phyloP scores from a whole-genome alignment of 106 monocot genomes.

The Dendrobium huoshanense region DNA sequence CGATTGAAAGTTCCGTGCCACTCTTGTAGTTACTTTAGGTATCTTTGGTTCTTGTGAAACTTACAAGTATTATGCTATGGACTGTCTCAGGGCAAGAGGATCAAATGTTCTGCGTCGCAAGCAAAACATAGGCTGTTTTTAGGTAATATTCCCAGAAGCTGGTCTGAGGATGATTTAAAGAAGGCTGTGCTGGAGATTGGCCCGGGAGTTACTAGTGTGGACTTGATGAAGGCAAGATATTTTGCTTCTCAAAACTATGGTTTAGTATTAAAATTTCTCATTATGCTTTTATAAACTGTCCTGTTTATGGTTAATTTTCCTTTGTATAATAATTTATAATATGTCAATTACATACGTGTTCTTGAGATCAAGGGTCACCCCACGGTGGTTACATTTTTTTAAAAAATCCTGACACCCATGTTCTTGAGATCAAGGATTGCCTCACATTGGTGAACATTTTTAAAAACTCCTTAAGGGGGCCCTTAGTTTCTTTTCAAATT shows the following conservation, averaged over 20 bases:
- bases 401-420: background rate
- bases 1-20: too few species aligned
- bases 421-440: background rate
- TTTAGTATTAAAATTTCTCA: background rate
- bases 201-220: slow-evolving; percentile 56
- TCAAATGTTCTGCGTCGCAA: slow-evolving; percentile 77
- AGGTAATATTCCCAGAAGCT: slow-evolving; percentile 75
- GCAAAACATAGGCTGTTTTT: slow-evolving; percentile 78
- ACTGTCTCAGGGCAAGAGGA: slow-evolving; percentile 56
- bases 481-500: too few species aligned
- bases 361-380: background rate
- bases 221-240: slow-evolving; percentile 67
- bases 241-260: background rate
- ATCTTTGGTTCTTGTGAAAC: background rate
- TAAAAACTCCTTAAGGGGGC: too few species aligned
- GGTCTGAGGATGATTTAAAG: slow-evolving; percentile 65
- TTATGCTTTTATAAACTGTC: background rate
- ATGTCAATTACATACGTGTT: background rate
- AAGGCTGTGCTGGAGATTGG: slow-evolving; percentile 53
- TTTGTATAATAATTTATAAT: background rate
- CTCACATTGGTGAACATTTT: background rate
- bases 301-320: background rate
- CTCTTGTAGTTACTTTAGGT: background rate
- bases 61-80: background rate
- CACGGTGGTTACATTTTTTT: too few species aligned